phyloP scores from a whole-genome alignment of 1,284 basidiomycete genomes.

The Microbotryomycetes sp. region DNA sequence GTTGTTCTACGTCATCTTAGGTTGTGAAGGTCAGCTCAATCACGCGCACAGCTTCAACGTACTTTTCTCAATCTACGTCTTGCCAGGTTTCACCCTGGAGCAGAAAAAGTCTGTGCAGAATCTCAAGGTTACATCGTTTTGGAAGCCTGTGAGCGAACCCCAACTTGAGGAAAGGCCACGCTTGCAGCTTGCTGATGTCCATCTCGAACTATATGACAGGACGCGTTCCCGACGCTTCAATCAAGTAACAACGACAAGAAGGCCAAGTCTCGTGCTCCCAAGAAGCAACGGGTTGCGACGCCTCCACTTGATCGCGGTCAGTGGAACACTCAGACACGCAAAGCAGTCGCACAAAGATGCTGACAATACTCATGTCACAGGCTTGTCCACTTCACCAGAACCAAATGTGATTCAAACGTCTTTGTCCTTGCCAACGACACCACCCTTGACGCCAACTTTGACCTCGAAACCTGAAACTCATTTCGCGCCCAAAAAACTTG shows the following conservation, averaged over 20 bases:
- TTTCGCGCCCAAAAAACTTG: too few species aligned
- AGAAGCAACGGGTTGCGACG: too few species aligned
- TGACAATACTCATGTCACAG: too few species aligned
- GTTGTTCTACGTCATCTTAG: background rate
- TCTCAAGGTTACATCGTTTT: background rate
- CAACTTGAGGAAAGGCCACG: too few species aligned
- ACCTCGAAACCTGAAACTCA: background rate
- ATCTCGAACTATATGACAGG: background rate
- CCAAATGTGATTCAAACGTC: background rate
- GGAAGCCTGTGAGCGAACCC: background rate
- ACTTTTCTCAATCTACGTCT: too few species aligned
- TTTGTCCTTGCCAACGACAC: background rate
- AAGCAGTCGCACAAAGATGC: too few species aligned
- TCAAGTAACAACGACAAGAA: background rate
- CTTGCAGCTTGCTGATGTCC: too few species aligned
- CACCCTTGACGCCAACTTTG: background rate
- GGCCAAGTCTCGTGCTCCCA: too few species aligned
- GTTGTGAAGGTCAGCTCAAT: background rate
- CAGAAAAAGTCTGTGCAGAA: constrained; percentile 3
- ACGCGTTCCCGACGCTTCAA: background rate
- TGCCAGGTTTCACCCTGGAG: constrained; percentile 6
- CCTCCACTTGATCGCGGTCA: too few species aligned
- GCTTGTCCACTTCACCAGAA: too few species aligned
- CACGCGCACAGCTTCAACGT: too few species aligned
- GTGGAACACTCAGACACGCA: too few species aligned